Conservation (phyloP, 1,284 basidiomycete genomes). For the Sphagnurus paluster region DNA sequence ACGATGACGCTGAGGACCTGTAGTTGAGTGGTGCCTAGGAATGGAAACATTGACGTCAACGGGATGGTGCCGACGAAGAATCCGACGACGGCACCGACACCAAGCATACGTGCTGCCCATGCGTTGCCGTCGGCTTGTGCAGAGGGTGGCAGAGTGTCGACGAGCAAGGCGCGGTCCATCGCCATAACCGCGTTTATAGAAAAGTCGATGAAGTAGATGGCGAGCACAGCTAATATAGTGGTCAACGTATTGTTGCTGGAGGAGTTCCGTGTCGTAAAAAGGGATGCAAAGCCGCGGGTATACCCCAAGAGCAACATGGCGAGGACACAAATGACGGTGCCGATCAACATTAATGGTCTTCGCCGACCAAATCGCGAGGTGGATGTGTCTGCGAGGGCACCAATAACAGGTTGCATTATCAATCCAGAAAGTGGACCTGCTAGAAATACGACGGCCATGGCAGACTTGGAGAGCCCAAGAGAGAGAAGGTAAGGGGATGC, state of each 20-base stretch:
- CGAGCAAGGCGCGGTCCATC: conserved; percentile 79
- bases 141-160: conserved; percentile 67
- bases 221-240: conserved; percentile 77
- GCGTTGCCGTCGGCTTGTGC: conserved; percentile 89
- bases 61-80: conserved; percentile 85
- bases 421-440: conserved; percentile 93
- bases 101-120: conserved; percentile 91
- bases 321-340: conserved; percentile 63
- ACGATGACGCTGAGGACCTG: conserved; percentile 70
- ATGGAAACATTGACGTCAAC: conserved; percentile 62
- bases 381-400: conserved; percentile 84
- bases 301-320: conserved; percentile 88
- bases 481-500: conserved; percentile 93
- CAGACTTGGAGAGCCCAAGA: conserved; percentile 85
- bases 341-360: conserved; percentile 82
- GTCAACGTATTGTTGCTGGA: conserved; percentile 55
- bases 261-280: conserved; percentile 48
- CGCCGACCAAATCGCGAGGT: conserved; percentile 83
- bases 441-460: conserved; percentile 90
- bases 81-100: conserved; percentile 78
- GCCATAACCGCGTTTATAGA: conserved; percentile 90
- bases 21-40: conserved; percentile 77
- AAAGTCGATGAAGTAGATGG: conserved; percentile 93
- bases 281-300: conserved; percentile 69
- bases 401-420: conserved; percentile 90